Percentiles rank a stretch among this genome's conserved stretches.
Evolutionary conservation across 352 stramenopile species (phyloP).

Genomic region (Pythium sukuiense): DNA sequence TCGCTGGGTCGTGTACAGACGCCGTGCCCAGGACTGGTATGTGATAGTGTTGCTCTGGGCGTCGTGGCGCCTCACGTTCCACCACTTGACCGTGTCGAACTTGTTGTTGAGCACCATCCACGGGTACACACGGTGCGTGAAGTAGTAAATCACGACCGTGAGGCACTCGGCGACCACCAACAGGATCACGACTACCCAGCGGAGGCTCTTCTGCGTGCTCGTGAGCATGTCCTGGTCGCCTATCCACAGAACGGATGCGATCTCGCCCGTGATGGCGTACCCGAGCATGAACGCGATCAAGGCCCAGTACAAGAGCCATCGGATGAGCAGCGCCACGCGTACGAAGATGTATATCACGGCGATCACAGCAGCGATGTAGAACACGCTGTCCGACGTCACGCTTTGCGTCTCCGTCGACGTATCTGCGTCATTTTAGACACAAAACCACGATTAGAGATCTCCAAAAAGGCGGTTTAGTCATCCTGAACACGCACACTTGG

Average conservation of each 20-base stretch:
- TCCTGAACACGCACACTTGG: conserved; percentile 22
- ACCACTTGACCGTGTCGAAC: conserved; percentile 40
- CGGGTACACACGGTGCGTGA: conserved; percentile 56
- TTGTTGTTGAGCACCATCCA: conserved; percentile 39
- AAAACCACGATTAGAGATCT: not conserved
- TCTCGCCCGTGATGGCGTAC: conserved; percentile 45
- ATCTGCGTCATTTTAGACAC: not conserved
- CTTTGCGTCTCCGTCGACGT: conserved; percentile 14
- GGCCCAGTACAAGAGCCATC: conserved; percentile 86
- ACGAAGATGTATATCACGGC: conserved; percentile 67
- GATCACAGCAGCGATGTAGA: conserved; percentile 47
- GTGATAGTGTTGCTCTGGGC: conserved; percentile 28
- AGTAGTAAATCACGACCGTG: conserved; percentile 44
- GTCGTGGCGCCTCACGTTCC: conserved; percentile 26
- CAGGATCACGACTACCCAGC: conserved; percentile 28
- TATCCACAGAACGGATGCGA: conserved; percentile 38
- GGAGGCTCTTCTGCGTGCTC: conserved; percentile 27
- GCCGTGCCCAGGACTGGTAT: conserved; percentile 24
- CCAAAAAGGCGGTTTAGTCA: not conserved
- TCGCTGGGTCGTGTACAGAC: conserved; percentile 32
- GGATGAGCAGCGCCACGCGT: conserved; percentile 69
- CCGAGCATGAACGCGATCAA: conserved; percentile 63
- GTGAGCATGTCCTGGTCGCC: conserved; percentile 32
- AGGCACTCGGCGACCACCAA: conserved; percentile 43
- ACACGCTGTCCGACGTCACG: conserved; percentile 44